phyloP scores from a whole-genome alignment of 1,139 yeast genomes.

The Saccharomyces hybrid region DNA sequence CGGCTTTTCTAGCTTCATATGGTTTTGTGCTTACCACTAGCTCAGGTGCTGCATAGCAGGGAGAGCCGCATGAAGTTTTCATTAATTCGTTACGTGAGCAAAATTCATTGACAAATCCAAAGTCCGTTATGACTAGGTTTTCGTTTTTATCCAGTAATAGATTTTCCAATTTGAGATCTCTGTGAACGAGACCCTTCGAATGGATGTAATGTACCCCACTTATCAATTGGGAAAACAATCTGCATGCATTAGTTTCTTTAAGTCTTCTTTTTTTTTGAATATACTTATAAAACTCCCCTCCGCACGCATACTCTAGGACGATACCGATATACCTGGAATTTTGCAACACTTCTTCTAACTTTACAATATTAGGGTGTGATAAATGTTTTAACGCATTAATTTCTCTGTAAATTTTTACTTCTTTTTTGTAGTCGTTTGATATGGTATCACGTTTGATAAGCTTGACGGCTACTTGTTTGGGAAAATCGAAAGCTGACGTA shows the following conservation, averaged over 20 bases:
- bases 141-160: constrained; percentile 60
- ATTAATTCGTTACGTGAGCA: constrained; percentile 63
- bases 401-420: constrained; percentile 84
- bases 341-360: constrained; percentile 85
- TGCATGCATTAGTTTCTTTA: constrained; percentile 79
- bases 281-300: constrained; percentile 93
- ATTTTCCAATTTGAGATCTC: constrained; percentile 71
- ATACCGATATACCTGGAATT: constrained; percentile 94
- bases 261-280: constrained; percentile 78
- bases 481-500: constrained; percentile 26
- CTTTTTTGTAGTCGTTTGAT: constrained; percentile 73
- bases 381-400: constrained; percentile 80
- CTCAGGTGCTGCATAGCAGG: constrained; percentile 98
- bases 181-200: constrained; percentile 56
- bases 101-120: constrained; percentile 88
- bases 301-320: constrained; percentile 91
- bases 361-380: constrained; percentile 89
- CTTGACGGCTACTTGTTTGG: constrained; percentile 89
- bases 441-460: constrained; percentile 80
- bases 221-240: constrained; percentile 85
- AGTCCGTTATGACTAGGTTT: constrained; percentile 64
- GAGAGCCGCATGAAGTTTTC: constrained; percentile 97
- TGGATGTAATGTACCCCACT: constrained; percentile 89
- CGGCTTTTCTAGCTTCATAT: constrained; percentile 88
- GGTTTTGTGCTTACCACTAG: constrained; percentile 78